These are phyloP conservation scores for Pythium sp. DNA, from an alignment of 352 stramenopile species.

Conservation along the genomic window DNA sequence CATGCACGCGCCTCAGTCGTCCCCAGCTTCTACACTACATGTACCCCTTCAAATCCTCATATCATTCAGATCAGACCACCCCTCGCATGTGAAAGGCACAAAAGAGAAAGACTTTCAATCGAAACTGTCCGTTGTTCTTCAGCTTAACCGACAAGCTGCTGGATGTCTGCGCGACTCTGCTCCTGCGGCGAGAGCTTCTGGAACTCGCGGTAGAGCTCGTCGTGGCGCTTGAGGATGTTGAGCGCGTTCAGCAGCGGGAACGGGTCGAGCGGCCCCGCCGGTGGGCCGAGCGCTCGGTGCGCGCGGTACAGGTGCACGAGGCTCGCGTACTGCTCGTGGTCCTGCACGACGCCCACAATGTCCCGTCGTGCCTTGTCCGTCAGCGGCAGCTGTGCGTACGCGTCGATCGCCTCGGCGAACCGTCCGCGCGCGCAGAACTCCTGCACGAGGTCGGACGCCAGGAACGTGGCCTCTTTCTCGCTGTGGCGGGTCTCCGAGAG, in stretches of 20 bases:
- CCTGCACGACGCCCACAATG: conserved; percentile 34
- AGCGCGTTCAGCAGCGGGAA: conserved; percentile 46
- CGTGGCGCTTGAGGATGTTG: conserved; percentile 35
- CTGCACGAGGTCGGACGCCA: conserved; percentile 34
- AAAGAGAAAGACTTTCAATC: background rate
- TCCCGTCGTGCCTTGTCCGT: conserved; percentile 25
- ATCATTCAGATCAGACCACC: background rate
- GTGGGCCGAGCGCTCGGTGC: conserved; percentile 28
- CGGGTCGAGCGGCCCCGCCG: conserved; percentile 35
- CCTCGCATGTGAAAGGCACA: background rate
- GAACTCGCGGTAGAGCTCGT: conserved; percentile 47
- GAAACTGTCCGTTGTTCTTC: background rate
- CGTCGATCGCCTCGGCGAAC: conserved; percentile 49
- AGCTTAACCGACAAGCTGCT: conserved; percentile 30
- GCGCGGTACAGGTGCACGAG: conserved; percentile 47
- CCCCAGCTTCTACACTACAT: background rate
- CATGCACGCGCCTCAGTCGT: background rate
- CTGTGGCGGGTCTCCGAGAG: conserved; percentile 2
- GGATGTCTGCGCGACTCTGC: conserved; percentile 50
- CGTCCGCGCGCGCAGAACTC: conserved; percentile 57
- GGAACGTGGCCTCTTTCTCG: conserved; percentile 23
- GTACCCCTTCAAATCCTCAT: background rate
- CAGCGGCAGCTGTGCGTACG: conserved; percentile 44
- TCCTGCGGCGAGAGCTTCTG: conserved; percentile 42
- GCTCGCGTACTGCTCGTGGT: conserved; percentile 56